Evolutionary conservation across 2,329 filamentous ascomycete genomes (phyloP).

Genomic region (Biscogniauxia sp.): DNA sequence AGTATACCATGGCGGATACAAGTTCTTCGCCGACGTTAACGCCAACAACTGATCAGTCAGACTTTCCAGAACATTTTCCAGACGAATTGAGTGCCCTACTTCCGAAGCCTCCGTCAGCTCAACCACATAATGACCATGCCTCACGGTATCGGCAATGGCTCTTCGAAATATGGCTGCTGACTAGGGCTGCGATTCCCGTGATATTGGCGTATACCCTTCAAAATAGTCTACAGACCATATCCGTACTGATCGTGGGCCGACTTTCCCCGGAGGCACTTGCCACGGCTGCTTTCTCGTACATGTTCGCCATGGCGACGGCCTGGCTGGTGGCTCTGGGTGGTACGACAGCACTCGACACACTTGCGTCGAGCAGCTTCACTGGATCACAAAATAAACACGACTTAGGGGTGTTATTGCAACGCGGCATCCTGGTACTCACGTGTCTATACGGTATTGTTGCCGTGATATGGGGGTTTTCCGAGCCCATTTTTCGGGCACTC

Average conservation of each 20-base stretch:
- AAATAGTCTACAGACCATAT: conserved; percentile 80
- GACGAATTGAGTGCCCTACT: conserved; percentile 23
- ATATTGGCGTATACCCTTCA: conserved; percentile 84
- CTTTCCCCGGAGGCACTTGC: conserved; percentile 77
- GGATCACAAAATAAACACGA: conserved; percentile 76
- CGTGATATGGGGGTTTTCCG: conserved; percentile 71
- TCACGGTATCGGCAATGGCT: conserved; percentile 35
- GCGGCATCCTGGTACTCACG: conserved; percentile 69
- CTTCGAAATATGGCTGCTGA: conserved; percentile 64
- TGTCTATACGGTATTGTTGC: conserved; percentile 72
- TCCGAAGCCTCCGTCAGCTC: conserved; percentile 14
- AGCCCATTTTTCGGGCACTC: conserved; percentile 69
- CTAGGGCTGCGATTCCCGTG: conserved; percentile 70
- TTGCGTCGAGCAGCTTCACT: conserved; percentile 80
- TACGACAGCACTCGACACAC: conserved; percentile 80
- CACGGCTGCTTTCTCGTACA: conserved; percentile 82
- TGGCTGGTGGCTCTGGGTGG: conserved; percentile 86
- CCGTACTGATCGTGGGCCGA: conserved; percentile 77
- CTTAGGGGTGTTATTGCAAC: conserved; percentile 74
- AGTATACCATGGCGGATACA: conserved; percentile 18
- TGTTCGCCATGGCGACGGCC: conserved; percentile 88
- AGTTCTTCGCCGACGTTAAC: conserved; percentile 9
- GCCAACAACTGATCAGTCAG: conserved; percentile 8
- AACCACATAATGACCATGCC: background rate
- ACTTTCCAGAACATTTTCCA: conserved; percentile 8